phyloP scores from a whole-genome alignment of 352 stramenopile species.

The Phytophthora brassicae region DNA sequence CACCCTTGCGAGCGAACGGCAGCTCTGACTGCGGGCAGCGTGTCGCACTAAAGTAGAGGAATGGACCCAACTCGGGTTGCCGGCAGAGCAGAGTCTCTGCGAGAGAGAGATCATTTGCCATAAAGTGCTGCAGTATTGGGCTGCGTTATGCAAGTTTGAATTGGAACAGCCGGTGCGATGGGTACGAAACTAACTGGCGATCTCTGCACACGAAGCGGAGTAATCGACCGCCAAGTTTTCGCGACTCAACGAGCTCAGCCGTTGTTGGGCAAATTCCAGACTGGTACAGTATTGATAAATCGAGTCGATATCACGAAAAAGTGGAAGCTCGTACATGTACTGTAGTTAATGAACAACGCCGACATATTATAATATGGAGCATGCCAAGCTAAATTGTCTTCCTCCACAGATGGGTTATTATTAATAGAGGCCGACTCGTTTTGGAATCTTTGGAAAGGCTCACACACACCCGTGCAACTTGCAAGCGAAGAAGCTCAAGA shows the following conservation, averaged over 20 bases:
- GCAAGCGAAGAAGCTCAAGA: conserved; percentile 13
- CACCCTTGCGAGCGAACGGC: conserved; percentile 16
- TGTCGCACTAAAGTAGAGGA: conserved; percentile 34
- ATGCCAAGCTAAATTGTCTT: too few species aligned
- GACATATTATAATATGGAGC: too few species aligned
- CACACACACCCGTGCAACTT: not conserved
- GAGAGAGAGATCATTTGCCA: conserved; percentile 11
- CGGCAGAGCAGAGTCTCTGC: not conserved
- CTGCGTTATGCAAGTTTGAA: conserved; percentile 30
- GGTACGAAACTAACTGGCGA: conserved; percentile 31
- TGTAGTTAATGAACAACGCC: too few species aligned
- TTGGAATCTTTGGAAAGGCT: conserved; percentile 23
- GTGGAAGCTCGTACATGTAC: too few species aligned
- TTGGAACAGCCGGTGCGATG: conserved; percentile 27
- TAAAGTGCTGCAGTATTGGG: conserved; percentile 8
- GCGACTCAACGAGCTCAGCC: too few species aligned
- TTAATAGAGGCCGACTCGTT: too few species aligned
- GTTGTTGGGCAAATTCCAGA: too few species aligned
- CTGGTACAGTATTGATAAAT: too few species aligned
- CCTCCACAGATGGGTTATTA: too few species aligned
- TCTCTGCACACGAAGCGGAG: conserved; percentile 22
- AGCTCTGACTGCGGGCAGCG: conserved; percentile 1
- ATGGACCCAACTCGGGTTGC: conserved; percentile 28
- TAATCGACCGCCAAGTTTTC: conserved; percentile 12
- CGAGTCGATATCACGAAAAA: too few species aligned